These are phyloP conservation scores for Daldinia caldariorum DNA, from an alignment of 495 filamentous ascomycete genomes.

Conservation along the genomic window DNA sequence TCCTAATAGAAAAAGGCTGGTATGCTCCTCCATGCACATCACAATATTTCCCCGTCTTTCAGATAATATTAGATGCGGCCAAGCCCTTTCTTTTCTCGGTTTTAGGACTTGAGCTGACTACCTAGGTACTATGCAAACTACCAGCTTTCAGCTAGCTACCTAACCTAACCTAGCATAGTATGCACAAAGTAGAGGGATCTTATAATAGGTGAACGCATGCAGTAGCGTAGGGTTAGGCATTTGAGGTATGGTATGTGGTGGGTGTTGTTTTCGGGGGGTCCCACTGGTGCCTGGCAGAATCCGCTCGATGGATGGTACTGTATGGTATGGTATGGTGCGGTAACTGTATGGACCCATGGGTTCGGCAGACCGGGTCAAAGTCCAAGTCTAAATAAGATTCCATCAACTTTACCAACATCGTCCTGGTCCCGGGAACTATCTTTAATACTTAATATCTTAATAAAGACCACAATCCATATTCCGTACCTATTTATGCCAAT, in stretches of 20 bases:
- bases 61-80: slow-evolving; percentile 15
- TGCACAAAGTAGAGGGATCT: background rate
- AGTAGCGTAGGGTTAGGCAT: slow-evolving; percentile 1
- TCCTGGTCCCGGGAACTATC: background rate
- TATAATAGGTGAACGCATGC: slow-evolving; percentile 3
- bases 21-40: slow-evolving; percentile 28
- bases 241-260: slow-evolving; percentile 4
- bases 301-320: slow-evolving; percentile 3
- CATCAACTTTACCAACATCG: background rate
- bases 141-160: background rate
- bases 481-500: too few species aligned
- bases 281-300: slow-evolving; percentile 29
- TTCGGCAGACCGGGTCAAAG: slow-evolving; percentile 13
- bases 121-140: too few species aligned
- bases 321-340: too few species aligned
- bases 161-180: too few species aligned
- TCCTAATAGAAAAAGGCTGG: slow-evolving; percentile 19
- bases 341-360: slow-evolving; percentile 1
- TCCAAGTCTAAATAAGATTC: slow-evolving; percentile 7
- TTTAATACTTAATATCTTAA: background rate
- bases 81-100: background rate
- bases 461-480: background rate
- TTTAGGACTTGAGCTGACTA: slow-evolving; percentile 6
- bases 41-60: slow-evolving; percentile 30
- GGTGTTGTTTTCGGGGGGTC: background rate